A percentile compares a stretch with the other conserved stretches of the same genome.
phyloP scores from a whole-genome alignment of 2,329 filamentous ascomycete species.

The Monosporascus sp. region DNA sequence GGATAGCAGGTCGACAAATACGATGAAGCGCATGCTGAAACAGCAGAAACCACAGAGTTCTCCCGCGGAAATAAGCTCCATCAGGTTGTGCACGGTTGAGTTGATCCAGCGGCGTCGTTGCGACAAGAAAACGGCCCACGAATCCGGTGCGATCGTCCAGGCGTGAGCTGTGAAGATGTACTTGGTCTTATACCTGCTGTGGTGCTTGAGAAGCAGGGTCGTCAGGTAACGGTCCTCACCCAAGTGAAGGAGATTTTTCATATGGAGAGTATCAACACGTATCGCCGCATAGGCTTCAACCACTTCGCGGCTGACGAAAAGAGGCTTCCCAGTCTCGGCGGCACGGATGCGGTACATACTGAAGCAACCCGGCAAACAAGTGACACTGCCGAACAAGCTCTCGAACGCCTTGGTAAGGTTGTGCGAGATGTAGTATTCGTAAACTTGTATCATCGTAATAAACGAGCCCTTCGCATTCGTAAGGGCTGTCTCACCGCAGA shows the following conservation, averaged over 20 bases:
- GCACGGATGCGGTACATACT: slow-evolving; percentile 97
- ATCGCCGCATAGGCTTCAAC: slow-evolving; percentile 86
- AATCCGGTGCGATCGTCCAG: slow-evolving; percentile 95
- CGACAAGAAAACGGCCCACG: slow-evolving; percentile 90
- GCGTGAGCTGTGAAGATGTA: slow-evolving; percentile 89
- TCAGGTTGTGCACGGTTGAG: slow-evolving; percentile 95
- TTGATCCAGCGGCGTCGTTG: slow-evolving; percentile 99
- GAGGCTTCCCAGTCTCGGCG: slow-evolving; percentile 87
- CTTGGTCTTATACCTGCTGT: slow-evolving; percentile 96
- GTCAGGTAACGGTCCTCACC: slow-evolving; percentile 98
- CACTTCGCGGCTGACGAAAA: slow-evolving; percentile 92
- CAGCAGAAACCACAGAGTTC: slow-evolving; percentile 99
- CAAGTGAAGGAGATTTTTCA: slow-evolving; percentile 95
- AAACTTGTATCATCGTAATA: slow-evolving; percentile 98
- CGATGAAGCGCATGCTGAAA: slow-evolving; percentile 98
- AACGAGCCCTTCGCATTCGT: slow-evolving; percentile 91
- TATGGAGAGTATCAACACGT: slow-evolving; percentile 94
- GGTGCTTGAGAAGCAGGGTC: slow-evolving; percentile 86
- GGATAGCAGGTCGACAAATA: slow-evolving; percentile 88
- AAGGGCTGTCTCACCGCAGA: slow-evolving; percentile 91
- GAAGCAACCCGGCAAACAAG: slow-evolving; percentile 97
- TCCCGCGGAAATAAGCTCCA: slow-evolving; percentile 87
- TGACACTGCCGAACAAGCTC: slow-evolving; percentile 93
- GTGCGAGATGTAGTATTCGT: slow-evolving; percentile 99
- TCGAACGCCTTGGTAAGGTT: slow-evolving; percentile 96